Percentiles rank a stretch among this genome's conserved stretches.
These are phyloP conservation scores for Tieghemiomyces parasiticus DNA, from an alignment of 192 early-diverging fungal genomes.

Conservation along the genomic window DNA sequence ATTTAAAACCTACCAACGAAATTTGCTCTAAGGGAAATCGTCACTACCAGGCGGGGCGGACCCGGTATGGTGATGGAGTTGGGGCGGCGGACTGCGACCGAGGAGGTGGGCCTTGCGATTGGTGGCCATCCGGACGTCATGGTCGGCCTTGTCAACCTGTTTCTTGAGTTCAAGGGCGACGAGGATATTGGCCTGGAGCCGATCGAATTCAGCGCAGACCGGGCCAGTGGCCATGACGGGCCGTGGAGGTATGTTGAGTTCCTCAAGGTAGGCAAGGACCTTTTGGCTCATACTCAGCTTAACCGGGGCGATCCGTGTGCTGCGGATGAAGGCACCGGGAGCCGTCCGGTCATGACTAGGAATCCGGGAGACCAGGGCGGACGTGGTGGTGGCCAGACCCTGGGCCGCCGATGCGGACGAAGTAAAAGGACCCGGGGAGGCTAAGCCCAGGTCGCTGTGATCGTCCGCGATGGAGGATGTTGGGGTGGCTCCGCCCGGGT, in stretches of 20 bases:
- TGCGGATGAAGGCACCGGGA: constrained; percentile 6
- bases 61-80: no score
- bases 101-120: constrained; percentile 25
- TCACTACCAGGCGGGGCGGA: no score
- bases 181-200: constrained; percentile 56
- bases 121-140: constrained; percentile 41
- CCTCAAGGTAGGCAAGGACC: constrained; percentile 3
- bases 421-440: background rate
- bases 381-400: background rate
- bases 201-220: constrained; percentile 67
- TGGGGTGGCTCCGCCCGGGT: background rate
- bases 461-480: background rate
- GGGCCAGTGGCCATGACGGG: constrained; percentile 71
- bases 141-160: constrained; percentile 62
- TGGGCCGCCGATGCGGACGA: background rate
- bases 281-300: constrained; percentile 11
- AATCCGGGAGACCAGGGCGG: background rate
- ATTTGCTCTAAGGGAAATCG: no score
- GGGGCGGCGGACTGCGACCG: no score
- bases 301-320: constrained; percentile 7
- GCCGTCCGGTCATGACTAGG: background rate
- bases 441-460: no score
- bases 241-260: constrained; percentile 22
- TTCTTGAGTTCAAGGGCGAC: constrained; percentile 72
- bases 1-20: no score